A percentile compares a stretch with the other conserved stretches of the same genome.
phyloP scores from a whole-genome alignment of 768 basidiomycete genomes.

The Tylopilus cervinicoccineus region DNA sequence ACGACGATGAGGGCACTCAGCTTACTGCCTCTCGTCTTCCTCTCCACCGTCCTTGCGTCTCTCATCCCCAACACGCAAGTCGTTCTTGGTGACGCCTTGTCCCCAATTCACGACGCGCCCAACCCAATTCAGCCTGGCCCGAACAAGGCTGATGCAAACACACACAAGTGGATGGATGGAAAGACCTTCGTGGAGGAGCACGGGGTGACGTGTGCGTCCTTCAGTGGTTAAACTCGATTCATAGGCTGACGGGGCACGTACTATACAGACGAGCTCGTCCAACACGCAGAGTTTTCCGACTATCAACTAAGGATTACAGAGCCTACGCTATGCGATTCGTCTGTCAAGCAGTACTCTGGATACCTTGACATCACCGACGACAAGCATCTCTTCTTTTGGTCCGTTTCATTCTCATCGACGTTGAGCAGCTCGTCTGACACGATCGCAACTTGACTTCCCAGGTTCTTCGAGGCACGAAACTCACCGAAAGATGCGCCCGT shows the following conservation, averaged over 20 bases:
- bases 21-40: slow-evolving; percentile 33
- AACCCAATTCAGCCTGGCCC: slow-evolving; percentile 42
- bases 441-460: slow-evolving; percentile 24
- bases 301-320: slow-evolving; percentile 61
- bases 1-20: slow-evolving; percentile 38
- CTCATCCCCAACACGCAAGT: slow-evolving; percentile 41
- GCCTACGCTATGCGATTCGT: slow-evolving; percentile 72
- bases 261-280: slow-evolving; percentile 56
- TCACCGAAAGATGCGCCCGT: slow-evolving; percentile 77
- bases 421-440: background rate
- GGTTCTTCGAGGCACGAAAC: slow-evolving; percentile 86
- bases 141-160: slow-evolving; percentile 40
- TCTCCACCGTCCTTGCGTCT: slow-evolving; percentile 35
- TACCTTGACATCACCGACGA: slow-evolving; percentile 79
- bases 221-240: background rate
- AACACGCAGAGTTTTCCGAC: slow-evolving; percentile 46
- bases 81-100: slow-evolving; percentile 34
- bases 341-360: slow-evolving; percentile 73
- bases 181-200: slow-evolving; percentile 67
- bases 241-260: slow-evolving; percentile 1
- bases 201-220: slow-evolving; percentile 61
- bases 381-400: slow-evolving; percentile 90
- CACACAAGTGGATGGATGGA: slow-evolving; percentile 63
- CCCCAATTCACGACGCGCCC: slow-evolving; percentile 23
- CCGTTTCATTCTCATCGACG: slow-evolving; percentile 14